Base-by-base conservation (phyloP, 1,139 yeast species). In the Candida sanyaensis region DNA sequence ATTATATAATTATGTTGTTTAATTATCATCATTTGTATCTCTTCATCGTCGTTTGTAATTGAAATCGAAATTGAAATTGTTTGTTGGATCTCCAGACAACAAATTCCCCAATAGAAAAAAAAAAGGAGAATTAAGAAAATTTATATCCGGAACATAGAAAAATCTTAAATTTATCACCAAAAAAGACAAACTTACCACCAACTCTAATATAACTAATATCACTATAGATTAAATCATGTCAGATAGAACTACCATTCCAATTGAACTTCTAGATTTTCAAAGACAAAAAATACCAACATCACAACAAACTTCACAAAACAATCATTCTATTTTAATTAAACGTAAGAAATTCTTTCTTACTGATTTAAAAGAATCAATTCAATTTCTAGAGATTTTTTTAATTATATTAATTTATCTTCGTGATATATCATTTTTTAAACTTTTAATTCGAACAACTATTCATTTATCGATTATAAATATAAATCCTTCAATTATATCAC, bases 301-400 rank as follows among this genome's bases (percentile, higher is more conserved):
- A 9, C 74, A 72, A 43, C 71, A 75, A 57, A 73, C 76, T 4
- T 53, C 63, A 12, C 51, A 50, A 30, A 69, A 72, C 52, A 75
- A 74, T 55, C 65, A 66, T 2, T 50, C 65, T n/a, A 63, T 67
- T 30, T 63, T 74, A 26, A 71, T 72, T 50, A 71, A 71, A 52
- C 63, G 77, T 24, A 74, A 73, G 60, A 69, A 71, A 55, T 64
- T 56, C 56, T 75, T 74, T 48, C 58, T 74, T 4, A 58, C 58
- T 29, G 75, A 74, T 41, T 54, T 75, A 24, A 61, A 72, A 40
- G 64, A 65, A 45, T 58, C 67, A 2, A 37, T 70, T 21, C 62
- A 63, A 43, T 55, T 63, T 24, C 42, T 68, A 4, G 77, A 75
- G 23, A 64, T 57, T 48, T 50, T 71, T 3, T 47, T 73, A 3